A percentile compares a stretch with the other conserved stretches of the same genome.
phyloP scores from a whole-genome alignment of 805 yeast species.

The Yarrowia sp. region DNA sequence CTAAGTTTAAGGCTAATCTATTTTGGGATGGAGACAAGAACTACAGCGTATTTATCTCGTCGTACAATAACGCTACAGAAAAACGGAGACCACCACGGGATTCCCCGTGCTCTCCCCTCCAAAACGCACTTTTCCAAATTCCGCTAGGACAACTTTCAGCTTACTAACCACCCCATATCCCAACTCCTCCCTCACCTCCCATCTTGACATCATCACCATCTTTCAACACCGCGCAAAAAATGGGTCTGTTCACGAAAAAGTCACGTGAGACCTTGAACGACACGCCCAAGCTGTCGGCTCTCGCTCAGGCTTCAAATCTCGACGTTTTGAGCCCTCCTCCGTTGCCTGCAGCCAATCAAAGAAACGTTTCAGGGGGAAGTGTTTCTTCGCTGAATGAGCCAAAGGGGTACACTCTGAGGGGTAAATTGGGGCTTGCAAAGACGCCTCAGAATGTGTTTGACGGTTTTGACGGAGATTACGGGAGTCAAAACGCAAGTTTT shows the following conservation, averaged over 20 bases:
- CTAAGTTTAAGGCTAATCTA: too few relatives aligned
- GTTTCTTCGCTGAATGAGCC: neutral
- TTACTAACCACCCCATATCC: too few relatives aligned
- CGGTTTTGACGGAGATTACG: neutral
- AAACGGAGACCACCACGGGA: too few relatives aligned
- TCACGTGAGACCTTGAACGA: neutral
- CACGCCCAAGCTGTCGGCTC: neutral
- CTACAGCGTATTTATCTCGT: too few relatives aligned
- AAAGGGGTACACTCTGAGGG: neutral
- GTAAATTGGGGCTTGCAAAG: slow-evolving; percentile 1
- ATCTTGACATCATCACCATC: neutral
- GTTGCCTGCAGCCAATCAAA: neutral
- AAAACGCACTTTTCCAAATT: too few relatives aligned
- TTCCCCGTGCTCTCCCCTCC: too few relatives aligned
- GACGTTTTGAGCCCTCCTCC: neutral
- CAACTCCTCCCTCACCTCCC: neutral
- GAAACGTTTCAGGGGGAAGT: neutral
- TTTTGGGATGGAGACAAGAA: too few relatives aligned
- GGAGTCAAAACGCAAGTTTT: too few relatives aligned
- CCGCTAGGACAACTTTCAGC: too few relatives aligned
- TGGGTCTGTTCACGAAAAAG: slow-evolving; percentile 15
- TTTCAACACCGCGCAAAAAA: neutral
- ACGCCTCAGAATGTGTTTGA: neutral
- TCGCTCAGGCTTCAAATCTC: neutral
- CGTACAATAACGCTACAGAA: too few relatives aligned